Conservation (phyloP, 345 rosid genomes). For the Turritis glabra region DNA sequence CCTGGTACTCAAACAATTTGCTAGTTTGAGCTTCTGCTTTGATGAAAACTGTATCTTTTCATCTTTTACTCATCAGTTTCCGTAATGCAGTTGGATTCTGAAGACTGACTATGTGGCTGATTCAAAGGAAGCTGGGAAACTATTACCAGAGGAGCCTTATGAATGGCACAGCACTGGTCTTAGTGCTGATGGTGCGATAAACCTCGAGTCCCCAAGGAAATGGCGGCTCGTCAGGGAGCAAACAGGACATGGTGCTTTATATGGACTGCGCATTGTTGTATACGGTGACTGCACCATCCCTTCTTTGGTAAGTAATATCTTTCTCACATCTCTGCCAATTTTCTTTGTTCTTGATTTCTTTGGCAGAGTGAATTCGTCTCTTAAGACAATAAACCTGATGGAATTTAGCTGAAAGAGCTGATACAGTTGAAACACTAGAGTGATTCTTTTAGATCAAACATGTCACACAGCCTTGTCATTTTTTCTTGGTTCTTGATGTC, state of each 20-base stretch:
- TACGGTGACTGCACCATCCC: slow-evolving; percentile 93
- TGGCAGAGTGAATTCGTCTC: background rate
- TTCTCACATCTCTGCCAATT: background rate
- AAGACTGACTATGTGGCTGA: slow-evolving; percentile 76
- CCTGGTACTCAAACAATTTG: background rate
- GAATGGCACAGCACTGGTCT: slow-evolving; percentile 81
- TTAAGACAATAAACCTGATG: slow-evolving; percentile 2
- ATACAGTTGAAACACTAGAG: background rate
- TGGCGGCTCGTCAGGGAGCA: slow-evolving; percentile 81
- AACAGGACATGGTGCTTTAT: slow-evolving; percentile 93
- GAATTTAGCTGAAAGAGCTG: background rate
- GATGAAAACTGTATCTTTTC: background rate
- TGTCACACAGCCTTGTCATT: background rate
- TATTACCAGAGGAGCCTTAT: slow-evolving; percentile 76
- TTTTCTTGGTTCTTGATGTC: background rate
- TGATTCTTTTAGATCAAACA: background rate
- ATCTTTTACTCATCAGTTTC: slow-evolving; percentile 9
- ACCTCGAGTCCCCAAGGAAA: slow-evolving; percentile 81
- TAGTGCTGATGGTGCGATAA: slow-evolving; percentile 79
- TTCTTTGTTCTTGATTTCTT: background rate
- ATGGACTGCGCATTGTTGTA: slow-evolving; percentile 69
- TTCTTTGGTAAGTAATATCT: slow-evolving; percentile 64
- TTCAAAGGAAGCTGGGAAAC: slow-evolving; percentile 68
- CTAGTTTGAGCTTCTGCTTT: background rate
- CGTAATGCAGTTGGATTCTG: slow-evolving; percentile 85